phyloP scores from a whole-genome alignment of 177 flowering plant genomes.

The Vitis hybrid region DNA sequence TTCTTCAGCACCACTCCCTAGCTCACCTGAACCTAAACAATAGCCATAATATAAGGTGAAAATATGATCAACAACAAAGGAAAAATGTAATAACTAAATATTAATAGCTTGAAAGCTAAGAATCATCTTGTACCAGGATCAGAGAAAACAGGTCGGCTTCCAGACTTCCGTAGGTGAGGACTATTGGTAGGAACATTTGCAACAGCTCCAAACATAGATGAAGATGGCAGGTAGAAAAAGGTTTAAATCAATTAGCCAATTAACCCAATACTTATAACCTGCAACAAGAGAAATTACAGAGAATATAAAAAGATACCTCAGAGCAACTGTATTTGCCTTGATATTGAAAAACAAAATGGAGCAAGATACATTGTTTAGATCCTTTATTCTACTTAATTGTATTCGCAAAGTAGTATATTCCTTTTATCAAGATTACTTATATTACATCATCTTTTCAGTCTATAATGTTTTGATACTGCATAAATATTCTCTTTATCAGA shows the following conservation, averaged over 20 bases:
- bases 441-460: too few relatives aligned
- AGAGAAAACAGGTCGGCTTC: conserved; percentile 61
- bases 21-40: conserved; percentile 39
- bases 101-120: background rate
- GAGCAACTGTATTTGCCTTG: too few relatives aligned
- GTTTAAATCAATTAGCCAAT: background rate
- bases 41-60: conserved; percentile 2
- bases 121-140: conserved; percentile 53
- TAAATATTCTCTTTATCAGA: too few relatives aligned
- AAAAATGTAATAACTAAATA: background rate
- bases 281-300: conserved; percentile 4
- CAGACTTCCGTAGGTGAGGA: conserved; percentile 79
- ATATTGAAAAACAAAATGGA: background rate
- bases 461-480: too few relatives aligned
- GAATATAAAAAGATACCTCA: too few relatives aligned
- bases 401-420: too few relatives aligned
- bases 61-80: background rate
- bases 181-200: conserved; percentile 49
- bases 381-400: too few relatives aligned
- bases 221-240: conserved; percentile 12
- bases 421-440: too few relatives aligned
- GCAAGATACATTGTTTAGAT: background rate
- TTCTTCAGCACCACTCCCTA: conserved; percentile 45
- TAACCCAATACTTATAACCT: conserved; percentile 1
- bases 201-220: conserved; percentile 76